Evolutionary conservation across 495 filamentous ascomycete genomes (phyloP).

Genomic region (Collariella sp.): DNA sequence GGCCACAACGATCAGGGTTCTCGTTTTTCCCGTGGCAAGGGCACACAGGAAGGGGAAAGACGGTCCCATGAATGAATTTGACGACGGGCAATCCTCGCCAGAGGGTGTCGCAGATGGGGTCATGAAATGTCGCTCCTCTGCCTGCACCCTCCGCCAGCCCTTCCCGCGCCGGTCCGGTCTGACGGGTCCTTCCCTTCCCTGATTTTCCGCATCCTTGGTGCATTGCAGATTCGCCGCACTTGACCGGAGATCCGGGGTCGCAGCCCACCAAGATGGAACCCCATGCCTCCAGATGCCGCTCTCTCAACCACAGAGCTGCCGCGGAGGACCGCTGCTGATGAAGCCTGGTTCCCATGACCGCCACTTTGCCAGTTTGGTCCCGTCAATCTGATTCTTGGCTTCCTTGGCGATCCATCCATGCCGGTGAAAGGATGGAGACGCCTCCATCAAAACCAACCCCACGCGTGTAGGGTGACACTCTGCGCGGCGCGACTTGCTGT

Average conservation of each 20-base stretch:
- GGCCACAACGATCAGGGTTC: neutral
- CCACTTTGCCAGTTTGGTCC: neutral
- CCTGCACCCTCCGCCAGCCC: neutral
- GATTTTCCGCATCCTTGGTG: neutral
- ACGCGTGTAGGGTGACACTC: neutral
- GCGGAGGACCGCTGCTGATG: neutral
- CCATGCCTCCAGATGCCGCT: neutral
- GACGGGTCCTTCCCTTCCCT: neutral
- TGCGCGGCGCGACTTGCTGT: too few relatives aligned
- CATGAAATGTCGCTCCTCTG: neutral
- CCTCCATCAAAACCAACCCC: neutral
- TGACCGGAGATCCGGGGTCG: too few relatives aligned
- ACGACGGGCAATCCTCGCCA: neutral
- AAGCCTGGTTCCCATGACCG: constrained; percentile 2
- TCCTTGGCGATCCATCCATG: constrained; percentile 6
- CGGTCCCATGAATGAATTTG: neutral
- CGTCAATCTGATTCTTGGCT: constrained; percentile 6
- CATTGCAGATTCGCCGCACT: neutral
- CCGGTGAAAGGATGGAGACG: neutral
- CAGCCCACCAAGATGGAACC: neutral
- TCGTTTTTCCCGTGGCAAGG: neutral
- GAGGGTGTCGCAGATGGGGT: neutral
- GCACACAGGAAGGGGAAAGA: too few relatives aligned
- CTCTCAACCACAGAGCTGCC: too few relatives aligned
- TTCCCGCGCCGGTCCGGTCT: neutral